Evolutionary conservation across 108 stramenopile genomes (phyloP).

Genomic region (Fragilaria radians): DNA sequence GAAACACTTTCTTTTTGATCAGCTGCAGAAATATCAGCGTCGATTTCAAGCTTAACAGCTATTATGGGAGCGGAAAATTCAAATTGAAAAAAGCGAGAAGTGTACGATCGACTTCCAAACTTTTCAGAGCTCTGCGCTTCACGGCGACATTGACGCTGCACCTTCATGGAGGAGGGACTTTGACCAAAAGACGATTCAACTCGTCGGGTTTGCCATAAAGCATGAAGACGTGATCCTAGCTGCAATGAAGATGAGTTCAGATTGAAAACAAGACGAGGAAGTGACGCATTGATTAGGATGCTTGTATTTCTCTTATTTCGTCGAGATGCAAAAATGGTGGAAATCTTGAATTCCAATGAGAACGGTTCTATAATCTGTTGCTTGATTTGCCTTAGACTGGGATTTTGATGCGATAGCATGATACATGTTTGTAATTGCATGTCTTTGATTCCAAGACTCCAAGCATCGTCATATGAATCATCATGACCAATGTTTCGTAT

Average conservation of each 20-base stretch:
- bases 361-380: slow-evolving; percentile 59
- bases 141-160: neutral
- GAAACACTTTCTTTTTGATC: neutral
- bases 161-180: neutral
- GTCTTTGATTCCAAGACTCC: slow-evolving; percentile 40
- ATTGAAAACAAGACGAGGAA: slow-evolving; percentile 64
- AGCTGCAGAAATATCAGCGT: slow-evolving; percentile 22
- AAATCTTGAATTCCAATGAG: slow-evolving; percentile 45
- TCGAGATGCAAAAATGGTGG: slow-evolving; percentile 27
- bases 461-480: slow-evolving; percentile 36
- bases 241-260: slow-evolving; percentile 51
- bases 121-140: too few species aligned
- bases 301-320: slow-evolving; percentile 10
- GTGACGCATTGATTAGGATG: slow-evolving; percentile 30
- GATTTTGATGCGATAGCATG: slow-evolving; percentile 10
- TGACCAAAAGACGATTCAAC: neutral
- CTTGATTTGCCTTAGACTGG: neutral
- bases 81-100: slow-evolving; percentile 21
- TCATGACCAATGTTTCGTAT: slow-evolving; percentile 24
- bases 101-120: neutral
- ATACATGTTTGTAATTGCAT: slow-evolving; percentile 39
- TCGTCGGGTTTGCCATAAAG: slow-evolving; percentile 23
- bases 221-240: slow-evolving; percentile 35
- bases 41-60: slow-evolving; percentile 37
- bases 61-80: slow-evolving; percentile 53